These are phyloP conservation scores for Ogataea glucozyma DNA, from an alignment of 805 yeast species.

Conservation along the genomic window DNA sequence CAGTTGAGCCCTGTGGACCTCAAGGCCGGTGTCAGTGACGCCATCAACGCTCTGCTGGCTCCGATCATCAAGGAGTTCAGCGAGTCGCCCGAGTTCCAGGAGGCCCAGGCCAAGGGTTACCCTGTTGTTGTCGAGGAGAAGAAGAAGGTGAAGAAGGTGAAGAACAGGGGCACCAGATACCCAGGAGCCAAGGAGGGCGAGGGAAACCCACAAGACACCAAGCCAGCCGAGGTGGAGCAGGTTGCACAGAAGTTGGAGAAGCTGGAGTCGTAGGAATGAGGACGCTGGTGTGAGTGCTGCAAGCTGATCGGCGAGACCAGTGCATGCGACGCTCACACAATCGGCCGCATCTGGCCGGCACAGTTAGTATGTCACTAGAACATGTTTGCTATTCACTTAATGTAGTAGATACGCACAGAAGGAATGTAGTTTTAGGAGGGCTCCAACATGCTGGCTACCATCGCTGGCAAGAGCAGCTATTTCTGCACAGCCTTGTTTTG, in stretches of 20 bases:
- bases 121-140: slow-evolving; percentile 68
- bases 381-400: too few relatives aligned
- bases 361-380: too few relatives aligned
- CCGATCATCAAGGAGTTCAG: slow-evolving; percentile 78
- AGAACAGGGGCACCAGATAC: slow-evolving; percentile 86
- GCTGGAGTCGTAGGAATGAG: slow-evolving; percentile 24
- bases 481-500: too few relatives aligned
- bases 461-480: too few relatives aligned
- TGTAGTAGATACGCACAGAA: too few relatives aligned
- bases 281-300: too few relatives aligned
- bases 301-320: too few relatives aligned
- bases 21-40: slow-evolving; percentile 87
- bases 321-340: too few relatives aligned
- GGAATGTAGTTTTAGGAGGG: too few relatives aligned
- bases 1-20: slow-evolving; percentile 90
- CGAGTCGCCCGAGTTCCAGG: slow-evolving; percentile 68
- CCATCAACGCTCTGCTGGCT: slow-evolving; percentile 74
- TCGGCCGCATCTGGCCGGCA: too few relatives aligned
- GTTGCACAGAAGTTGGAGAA: slow-evolving; percentile 41
- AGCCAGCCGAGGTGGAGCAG: slow-evolving; percentile 33
- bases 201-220: too few relatives aligned
- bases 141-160: slow-evolving; percentile 71
- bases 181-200: slow-evolving; percentile 57
- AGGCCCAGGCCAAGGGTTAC: slow-evolving; percentile 76
- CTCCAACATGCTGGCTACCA: too few relatives aligned